A percentile compares a stretch with the other conserved stretches of the same genome.
These are phyloP conservation scores for Penicillium macrosclerotiorum DNA, from an alignment of 495 filamentous ascomycete species.

Conservation along the genomic window DNA sequence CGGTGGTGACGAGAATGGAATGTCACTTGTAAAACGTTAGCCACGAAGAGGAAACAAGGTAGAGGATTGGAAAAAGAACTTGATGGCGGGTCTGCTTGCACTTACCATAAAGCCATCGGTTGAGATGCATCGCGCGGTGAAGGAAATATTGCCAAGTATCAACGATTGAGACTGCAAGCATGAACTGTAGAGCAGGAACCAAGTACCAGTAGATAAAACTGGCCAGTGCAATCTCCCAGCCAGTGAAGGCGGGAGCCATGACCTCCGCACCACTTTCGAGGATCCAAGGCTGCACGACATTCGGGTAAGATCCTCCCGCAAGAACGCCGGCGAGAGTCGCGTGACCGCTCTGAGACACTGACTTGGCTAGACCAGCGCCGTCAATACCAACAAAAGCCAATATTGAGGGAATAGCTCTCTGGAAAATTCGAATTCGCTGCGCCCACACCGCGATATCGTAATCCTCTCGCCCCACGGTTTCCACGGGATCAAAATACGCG, in stretches of 20 bases:
- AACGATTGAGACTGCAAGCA: slow-evolving; percentile 66
- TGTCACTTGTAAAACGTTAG: slow-evolving; percentile 49
- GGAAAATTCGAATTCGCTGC: slow-evolving; percentile 65
- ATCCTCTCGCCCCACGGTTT: slow-evolving; percentile 69
- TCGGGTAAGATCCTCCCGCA: slow-evolving; percentile 72
- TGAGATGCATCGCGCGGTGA: slow-evolving; percentile 91
- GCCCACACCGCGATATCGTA: slow-evolving; percentile 86
- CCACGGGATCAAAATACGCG: slow-evolving; percentile 60
- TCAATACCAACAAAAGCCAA: slow-evolving; percentile 46
- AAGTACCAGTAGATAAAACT: slow-evolving; percentile 75
- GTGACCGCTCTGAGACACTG: slow-evolving; percentile 45
- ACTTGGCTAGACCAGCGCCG: slow-evolving; percentile 35
- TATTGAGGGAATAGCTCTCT: slow-evolving; percentile 62
- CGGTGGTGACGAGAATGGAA: slow-evolving; percentile 95
- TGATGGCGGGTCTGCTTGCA: too few relatives aligned
- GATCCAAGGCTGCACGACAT: slow-evolving; percentile 30
- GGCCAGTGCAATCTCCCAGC: slow-evolving; percentile 74
- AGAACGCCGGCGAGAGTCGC: slow-evolving; percentile 65
- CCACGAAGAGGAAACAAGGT: too few relatives aligned
- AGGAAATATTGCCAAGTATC: slow-evolving; percentile 98
- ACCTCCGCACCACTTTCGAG: slow-evolving; percentile 33
- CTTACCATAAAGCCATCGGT: slow-evolving; percentile 95
- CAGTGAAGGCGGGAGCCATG: slow-evolving; percentile 36
- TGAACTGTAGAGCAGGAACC: slow-evolving; percentile 72
- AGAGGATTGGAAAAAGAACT: too few relatives aligned